Base-by-base conservation (phyloP, 768 basidiomycete genomes). In the Dioszegia aurantiaca region DNA sequence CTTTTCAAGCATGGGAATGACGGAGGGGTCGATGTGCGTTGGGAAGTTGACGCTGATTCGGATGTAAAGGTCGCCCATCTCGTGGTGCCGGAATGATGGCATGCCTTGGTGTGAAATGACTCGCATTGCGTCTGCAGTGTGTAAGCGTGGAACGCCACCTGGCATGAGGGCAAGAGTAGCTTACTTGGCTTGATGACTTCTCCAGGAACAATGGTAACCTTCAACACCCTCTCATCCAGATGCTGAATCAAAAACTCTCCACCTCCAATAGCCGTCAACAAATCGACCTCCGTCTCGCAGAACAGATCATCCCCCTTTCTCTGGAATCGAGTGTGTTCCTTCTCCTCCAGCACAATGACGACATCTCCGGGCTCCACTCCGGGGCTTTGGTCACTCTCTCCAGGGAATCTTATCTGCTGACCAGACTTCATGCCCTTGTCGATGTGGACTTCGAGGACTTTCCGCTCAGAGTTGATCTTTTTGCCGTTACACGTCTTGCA, bases 61-160 rank as follows among this genome's bases (percentile, higher is more conserved):
- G 77, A 99, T 82, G 75, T 84, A 91, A 60, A 99, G 83, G 78
- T 98, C 91, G 37, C 95, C 95, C 39, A 86, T 84, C 74, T 99
- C 92, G 79, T 98, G 95, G 79, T 98, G 94, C 60, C 95, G 86
- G 77, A 89, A 89, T 49, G 95, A 97, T 12, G 94, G 95, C 95
- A 99, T 99, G 61, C 95, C 95, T 79, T 98, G 93, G 4, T 88
- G 89, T 47, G 83, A 83, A 67, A 99, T 87, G 64, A 93, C 86
- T 79, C 95, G 97, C 71, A 92, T 72, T 42, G 88, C 86, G 60
- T 88, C 94, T 93, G 68, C 3, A 21, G 14, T 42, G 9, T 37
- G 40, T 42, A 8, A 42, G 40, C 40, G 9, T 42, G 17, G 9
- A 42, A 33, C 33, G 33, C 14, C 19, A 42, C 14, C 17, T 42